Conservation (phyloP, 768 basidiomycete genomes). For the Pisolithus albus region DNA sequence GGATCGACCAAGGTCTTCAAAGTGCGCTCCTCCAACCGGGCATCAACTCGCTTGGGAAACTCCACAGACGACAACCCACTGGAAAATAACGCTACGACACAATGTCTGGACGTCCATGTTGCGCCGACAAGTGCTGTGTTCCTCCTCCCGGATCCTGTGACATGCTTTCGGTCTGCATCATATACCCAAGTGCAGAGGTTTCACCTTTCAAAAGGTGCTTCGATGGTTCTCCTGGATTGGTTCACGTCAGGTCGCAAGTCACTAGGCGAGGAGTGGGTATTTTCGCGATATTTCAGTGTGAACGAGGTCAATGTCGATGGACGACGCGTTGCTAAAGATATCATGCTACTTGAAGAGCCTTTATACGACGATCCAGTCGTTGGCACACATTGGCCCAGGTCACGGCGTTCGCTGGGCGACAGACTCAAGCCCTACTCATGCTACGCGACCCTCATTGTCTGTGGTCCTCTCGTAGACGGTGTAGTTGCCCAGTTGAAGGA, state of each 20-base stretch:
- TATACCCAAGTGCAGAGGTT: constrained; percentile 86
- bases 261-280: constrained; percentile 84
- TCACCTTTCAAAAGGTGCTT: constrained; percentile 50
- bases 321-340: constrained; percentile 66
- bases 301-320: constrained; percentile 76
- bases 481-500: constrained; percentile 43
- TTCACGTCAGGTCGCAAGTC: constrained; percentile 81
- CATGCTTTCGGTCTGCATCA: constrained; percentile 78
- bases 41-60: constrained; percentile 34
- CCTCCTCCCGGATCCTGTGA: constrained; percentile 87
- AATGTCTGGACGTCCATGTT: constrained; percentile 56
- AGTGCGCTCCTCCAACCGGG: constrained; percentile 53
- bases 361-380: constrained; percentile 10
- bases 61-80: constrained; percentile 3
- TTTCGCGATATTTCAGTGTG: constrained; percentile 74
- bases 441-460: constrained; percentile 81
- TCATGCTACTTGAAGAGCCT: constrained; percentile 62
- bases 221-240: constrained; percentile 82
- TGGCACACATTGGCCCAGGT: constrained; percentile 16
- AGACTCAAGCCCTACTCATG: constrained; percentile 78
- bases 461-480: constrained; percentile 53
- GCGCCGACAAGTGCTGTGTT: constrained; percentile 52
- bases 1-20: constrained; percentile 96
- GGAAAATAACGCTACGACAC: constrained; percentile 40
- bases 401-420: constrained; percentile 45